Conservation (phyloP, 148 eudicot genomes). For the Arctostaphylos glauca region DNA sequence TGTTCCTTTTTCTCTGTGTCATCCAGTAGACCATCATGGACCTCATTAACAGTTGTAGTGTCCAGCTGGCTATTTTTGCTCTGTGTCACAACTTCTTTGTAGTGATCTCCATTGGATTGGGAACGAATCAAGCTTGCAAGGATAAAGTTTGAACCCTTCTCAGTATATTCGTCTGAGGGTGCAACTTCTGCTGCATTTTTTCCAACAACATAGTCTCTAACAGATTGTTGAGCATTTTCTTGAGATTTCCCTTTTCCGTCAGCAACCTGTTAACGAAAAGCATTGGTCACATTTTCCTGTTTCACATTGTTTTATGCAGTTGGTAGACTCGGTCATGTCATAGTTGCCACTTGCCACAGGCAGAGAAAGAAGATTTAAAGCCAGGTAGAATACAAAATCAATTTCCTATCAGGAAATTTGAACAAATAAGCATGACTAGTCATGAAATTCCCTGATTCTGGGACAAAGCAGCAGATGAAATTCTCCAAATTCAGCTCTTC, state of each 20-base stretch:
- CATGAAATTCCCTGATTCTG: slow-evolving; percentile 18
- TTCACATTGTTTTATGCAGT: slow-evolving; percentile 7
- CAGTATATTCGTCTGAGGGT: slow-evolving; percentile 12
- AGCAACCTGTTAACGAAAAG: slow-evolving; percentile 21
- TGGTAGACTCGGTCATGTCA: slow-evolving; percentile 17
- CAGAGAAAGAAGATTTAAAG: slow-evolving; percentile 22
- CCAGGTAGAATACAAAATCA: slow-evolving; percentile 6
- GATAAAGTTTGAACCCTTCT: slow-evolving; percentile 29
- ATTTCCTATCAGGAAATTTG: slow-evolving; percentile 15
- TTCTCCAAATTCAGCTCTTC: not conserved
- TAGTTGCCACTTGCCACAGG: slow-evolving; percentile 6
- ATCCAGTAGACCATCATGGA: not conserved
- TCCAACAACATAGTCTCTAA: slow-evolving; percentile 10
- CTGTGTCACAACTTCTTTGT: not conserved
- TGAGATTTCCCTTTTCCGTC: slow-evolving; percentile 10
- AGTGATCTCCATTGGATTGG: not conserved
- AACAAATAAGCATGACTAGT: slow-evolving; percentile 11
- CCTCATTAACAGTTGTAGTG: not conserved
- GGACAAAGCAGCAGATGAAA: slow-evolving; percentile 13
- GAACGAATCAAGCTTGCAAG: not conserved
- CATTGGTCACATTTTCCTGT: slow-evolving; percentile 7
- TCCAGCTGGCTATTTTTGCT: not conserved
- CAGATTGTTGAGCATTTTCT: slow-evolving; percentile 23
- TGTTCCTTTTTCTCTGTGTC: slow-evolving; percentile 19
- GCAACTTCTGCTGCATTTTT: slow-evolving; percentile 11